Base-by-base conservation (phyloP, 1,284 basidiomycete species). In the Rhodotorula sp. region DNA sequence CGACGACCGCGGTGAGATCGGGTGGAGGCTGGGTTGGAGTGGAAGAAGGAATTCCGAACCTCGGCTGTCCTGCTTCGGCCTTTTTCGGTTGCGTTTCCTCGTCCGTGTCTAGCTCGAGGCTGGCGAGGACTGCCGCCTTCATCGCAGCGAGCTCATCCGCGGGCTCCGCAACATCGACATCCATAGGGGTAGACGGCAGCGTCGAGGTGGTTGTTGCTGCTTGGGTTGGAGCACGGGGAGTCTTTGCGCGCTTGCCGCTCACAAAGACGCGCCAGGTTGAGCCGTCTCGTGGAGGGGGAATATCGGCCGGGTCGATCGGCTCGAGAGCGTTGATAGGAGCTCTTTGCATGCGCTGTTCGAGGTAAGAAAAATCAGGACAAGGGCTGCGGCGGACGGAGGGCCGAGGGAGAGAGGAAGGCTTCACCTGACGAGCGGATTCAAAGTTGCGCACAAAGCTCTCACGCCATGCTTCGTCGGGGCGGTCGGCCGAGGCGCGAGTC, bases 261-360 rank as follows among this genome's bases (percentile, higher is more conserved):
- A 77, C 61, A 46, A 77, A 75, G n/a, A 69, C 65, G 29, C 68
- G 66, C 77, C 77, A 77, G 24, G 63, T 70, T 17, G 68, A 68
- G 30, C 73, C 68, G 67, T 75, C 74, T 29, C 64, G 62, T 3
- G 72, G 61, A 8, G 66, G 29, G 12, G 77, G 75, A 6, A 77
- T 66, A 42, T 37, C 45, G 17, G 63, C 72, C 18, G 55, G 37
- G 48, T 64, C 53, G 58, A 66, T 22, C 30, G 57, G 24, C 24
- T 63, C 60, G n/a, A 71, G n/a, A 24, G 55, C 59, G 51, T 24
- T 22, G 30, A 33, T n/a, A 51, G 72, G 46, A 2, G 63, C 54
- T 1, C 29, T 12, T 22, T 42, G 44, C 56, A 62, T 60, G 44
- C 66, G 59, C 56, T 45, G 37, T 8, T 42, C 5, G 22, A 30